phyloP scores from a whole-genome alignment of 2,329 filamentous ascomycete species.

The Cercospora janseana region DNA sequence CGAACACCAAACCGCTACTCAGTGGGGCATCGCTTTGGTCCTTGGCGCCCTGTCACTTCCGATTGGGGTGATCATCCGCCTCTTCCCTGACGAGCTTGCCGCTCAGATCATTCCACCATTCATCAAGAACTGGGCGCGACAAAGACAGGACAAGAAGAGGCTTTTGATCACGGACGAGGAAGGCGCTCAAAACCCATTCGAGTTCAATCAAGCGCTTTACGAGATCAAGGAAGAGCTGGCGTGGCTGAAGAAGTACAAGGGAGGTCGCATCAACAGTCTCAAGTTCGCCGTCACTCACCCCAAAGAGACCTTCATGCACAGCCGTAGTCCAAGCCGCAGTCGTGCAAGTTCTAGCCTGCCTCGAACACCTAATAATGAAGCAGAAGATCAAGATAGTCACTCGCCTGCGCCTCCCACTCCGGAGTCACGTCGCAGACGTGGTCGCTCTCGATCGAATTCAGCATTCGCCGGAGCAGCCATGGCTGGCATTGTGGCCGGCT shows the following conservation, averaged over 20 bases:
- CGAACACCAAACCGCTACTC: constrained; percentile 62
- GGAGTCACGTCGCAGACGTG: constrained; percentile 59
- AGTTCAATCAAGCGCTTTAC: constrained; percentile 68
- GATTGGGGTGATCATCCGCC: constrained; percentile 74
- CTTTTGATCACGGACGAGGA: constrained; percentile 45
- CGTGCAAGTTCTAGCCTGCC: constrained; percentile 64
- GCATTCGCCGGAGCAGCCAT: constrained; percentile 74
- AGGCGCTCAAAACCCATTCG: constrained; percentile 36
- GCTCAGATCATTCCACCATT: constrained; percentile 43
- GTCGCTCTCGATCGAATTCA: constrained; percentile 68
- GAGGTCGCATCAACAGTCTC: constrained; percentile 76
- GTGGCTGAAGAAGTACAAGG: constrained; percentile 76
- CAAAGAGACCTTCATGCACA: constrained; percentile 65
- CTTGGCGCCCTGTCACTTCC: constrained; percentile 83
- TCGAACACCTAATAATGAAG: constrained; percentile 61
- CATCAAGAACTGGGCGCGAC: constrained; percentile 39
- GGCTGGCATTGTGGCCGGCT: constrained; percentile 78
- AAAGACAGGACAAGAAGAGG: constrained; percentile 44
- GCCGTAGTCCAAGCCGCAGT: constrained; percentile 59
- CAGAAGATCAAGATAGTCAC: constrained; percentile 39
- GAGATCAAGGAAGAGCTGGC: constrained; percentile 78
- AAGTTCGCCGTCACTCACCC: constrained; percentile 76
- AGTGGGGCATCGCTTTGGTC: constrained; percentile 86
- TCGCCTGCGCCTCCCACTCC: constrained; percentile 50
- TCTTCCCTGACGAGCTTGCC: constrained; percentile 72